Conservation (phyloP, 805 yeast genomes). For the Diddensiella caesifluorescens region DNA sequence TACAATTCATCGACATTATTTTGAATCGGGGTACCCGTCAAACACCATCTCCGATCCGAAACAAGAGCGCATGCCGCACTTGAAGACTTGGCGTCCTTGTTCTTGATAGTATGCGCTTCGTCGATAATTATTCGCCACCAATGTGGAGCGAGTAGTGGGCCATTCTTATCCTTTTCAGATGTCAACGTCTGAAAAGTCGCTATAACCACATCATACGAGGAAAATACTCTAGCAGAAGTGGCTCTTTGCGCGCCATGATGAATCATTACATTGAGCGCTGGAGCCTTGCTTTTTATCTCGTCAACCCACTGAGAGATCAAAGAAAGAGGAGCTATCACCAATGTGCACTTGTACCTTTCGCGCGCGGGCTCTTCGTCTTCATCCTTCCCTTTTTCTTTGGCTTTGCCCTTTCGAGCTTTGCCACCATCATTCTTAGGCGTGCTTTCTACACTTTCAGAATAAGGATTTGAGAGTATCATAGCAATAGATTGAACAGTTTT, state of each 20-base stretch:
- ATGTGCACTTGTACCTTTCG: conserved; percentile 26
- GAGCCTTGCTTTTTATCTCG: conserved; percentile 37
- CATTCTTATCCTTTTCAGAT: conserved; percentile 23
- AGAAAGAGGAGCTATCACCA: conserved; percentile 41
- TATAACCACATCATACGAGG: conserved; percentile 33
- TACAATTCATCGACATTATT: conserved; percentile 50
- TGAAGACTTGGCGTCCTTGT: conserved; percentile 42
- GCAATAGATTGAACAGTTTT: conserved; percentile 78
- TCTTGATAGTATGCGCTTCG: conserved; percentile 61
- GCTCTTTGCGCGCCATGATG: conserved; percentile 34
- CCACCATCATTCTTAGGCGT: neutral
- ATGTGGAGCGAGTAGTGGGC: conserved; percentile 25
- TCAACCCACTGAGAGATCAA: conserved; percentile 39
- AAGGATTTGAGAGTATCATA: conserved; percentile 39
- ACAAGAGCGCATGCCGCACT: conserved; percentile 41
- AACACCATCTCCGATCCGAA: conserved; percentile 47
- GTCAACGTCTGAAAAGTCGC: conserved; percentile 33
- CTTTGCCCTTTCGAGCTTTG: neutral
- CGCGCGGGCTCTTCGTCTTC: neutral
- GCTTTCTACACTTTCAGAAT: neutral
- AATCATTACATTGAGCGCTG: conserved; percentile 26
- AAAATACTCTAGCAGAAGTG: conserved; percentile 16
- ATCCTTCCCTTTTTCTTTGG: neutral
- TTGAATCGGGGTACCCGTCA: conserved; percentile 65
- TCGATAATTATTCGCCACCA: conserved; percentile 58